Base-by-base conservation (phyloP, 306 rosid species). In the Quillaja saponaria region DNA sequence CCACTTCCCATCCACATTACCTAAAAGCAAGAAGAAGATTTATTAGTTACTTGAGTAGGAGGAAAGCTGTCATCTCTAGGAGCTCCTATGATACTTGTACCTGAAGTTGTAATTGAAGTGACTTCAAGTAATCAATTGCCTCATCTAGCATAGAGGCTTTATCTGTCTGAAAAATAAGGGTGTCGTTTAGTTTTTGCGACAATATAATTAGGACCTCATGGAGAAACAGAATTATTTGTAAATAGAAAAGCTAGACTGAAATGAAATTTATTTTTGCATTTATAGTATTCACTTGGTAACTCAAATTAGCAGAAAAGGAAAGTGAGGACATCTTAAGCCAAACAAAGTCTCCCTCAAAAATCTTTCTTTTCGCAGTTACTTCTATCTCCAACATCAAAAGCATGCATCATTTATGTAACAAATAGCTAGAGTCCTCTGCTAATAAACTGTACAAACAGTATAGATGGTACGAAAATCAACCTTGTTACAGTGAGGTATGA, bases 1-100 rank as follows among this genome's bases (percentile, higher is more conserved):
- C 97, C 87, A 71, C 73, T 75, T 67, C 97, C 95, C 95, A 87
- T 90, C 90, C 90, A 87, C 90, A 87, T 82, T 25, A 90, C 83
- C 97, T 90, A 52, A 44, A 44, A 60, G n/a, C 53, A 65, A 55
- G 34, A 67, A 55, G 52, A 39, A 67, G 28, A 37, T 14, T 50
- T 33, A 15, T 62, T 19, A 60, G 46, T 47, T 55, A 35, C 35
- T 51, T 51, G 63, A 39, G 44, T 34, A 28, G 37, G 34, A 58
- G 55, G 65, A 62, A 49, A 15, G 28, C 54, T 57, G 34, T 53
- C 35, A 13, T 59, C 49, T 55, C 17, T 64, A 21, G 17, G 31
- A 54, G 45, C 20, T 21, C 51, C 15, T 47, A 55, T 6, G 54
- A 15, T 12, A 14, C 41, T 42, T 64, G 62, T 75, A 90, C 97